Evolutionary conservation across 1,139 yeast genomes (phyloP).

Genomic region (Lodderomyces metapsilosis): DNA sequence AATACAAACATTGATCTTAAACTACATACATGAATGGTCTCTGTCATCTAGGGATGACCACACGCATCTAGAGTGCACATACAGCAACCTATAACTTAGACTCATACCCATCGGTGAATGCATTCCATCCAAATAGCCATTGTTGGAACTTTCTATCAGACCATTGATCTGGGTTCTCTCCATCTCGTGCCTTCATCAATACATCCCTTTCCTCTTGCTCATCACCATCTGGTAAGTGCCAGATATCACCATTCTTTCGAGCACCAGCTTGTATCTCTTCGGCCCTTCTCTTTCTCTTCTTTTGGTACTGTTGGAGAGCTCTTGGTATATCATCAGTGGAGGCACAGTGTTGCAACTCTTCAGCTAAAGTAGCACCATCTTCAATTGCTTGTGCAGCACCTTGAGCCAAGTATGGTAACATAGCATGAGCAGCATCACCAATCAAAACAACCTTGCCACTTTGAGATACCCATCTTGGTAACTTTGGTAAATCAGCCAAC

Average conservation of each 20-base stretch:
- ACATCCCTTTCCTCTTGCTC: slow-evolving; percentile 1
- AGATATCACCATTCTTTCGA: neutral
- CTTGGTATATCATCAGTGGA: neutral
- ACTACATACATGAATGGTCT: too few species aligned
- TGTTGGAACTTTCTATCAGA: slow-evolving; percentile 1
- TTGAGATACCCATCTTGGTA: slow-evolving; percentile 1
- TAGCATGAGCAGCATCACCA: slow-evolving; percentile 2
- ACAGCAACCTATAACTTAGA: neutral
- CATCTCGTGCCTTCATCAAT: slow-evolving; percentile 1
- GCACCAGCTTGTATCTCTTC: slow-evolving; percentile 1
- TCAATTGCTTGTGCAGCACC: slow-evolving; percentile 1
- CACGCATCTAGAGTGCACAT: too few species aligned
- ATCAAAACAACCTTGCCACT: slow-evolving; percentile 2
- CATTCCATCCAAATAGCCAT: slow-evolving; percentile 1
- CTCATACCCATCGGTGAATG: neutral
- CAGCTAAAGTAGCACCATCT: slow-evolving; percentile 2
- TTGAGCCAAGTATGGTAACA: slow-evolving; percentile 2
- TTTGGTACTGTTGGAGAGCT: neutral
- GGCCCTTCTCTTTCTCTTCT: slow-evolving; percentile 3
- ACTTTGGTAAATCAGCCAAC: slow-evolving; percentile 1
- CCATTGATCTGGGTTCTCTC: neutral
- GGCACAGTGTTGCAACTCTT: neutral
- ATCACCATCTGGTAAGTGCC: slow-evolving; percentile 3
- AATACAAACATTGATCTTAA: too few species aligned
- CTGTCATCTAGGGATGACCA: too few species aligned